Evolutionary conservation across 2,329 filamentous ascomycete genomes (phyloP).

Genomic region (Aureobasidium sp.): DNA sequence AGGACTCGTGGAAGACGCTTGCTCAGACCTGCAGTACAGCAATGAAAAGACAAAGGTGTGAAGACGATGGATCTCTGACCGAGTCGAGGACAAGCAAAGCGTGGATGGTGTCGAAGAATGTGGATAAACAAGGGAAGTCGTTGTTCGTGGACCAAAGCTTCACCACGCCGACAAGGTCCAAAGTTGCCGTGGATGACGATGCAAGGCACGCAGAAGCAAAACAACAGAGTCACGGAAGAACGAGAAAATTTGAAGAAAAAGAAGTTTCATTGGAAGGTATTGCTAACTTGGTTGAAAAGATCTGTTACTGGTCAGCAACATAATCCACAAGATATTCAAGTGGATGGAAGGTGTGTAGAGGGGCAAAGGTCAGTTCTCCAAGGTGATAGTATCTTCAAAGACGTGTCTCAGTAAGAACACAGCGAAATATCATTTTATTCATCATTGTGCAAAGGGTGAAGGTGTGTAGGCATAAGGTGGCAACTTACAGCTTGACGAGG

Average conservation of each 20-base stretch:
- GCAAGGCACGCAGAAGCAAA: neutral
- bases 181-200: neutral
- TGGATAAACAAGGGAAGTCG: neutral
- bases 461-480: slow-evolving; percentile 10
- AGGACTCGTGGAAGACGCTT: neutral
- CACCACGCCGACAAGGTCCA: neutral
- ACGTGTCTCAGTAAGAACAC: slow-evolving; percentile 55
- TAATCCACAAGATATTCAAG: neutral
- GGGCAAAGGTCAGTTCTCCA: slow-evolving; percentile 51
- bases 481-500: neutral
- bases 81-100: neutral
- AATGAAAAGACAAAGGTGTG: neutral
- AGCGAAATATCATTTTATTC: slow-evolving; percentile 51
- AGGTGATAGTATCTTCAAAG: slow-evolving; percentile 56
- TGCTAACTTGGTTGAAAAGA: slow-evolving; percentile 12
- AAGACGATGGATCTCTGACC: neutral
- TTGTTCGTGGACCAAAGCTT: neutral
- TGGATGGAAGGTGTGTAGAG: neutral
- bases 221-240: neutral
- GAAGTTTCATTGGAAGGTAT: neutral
- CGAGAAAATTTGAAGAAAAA: neutral
- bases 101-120: neutral
- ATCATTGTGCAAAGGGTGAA: slow-evolving; percentile 37
- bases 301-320: slow-evolving; percentile 9
- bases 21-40: neutral